A percentile compares a stretch with the other conserved stretches of the same genome.
phyloP scores from a whole-genome alignment of 106 monocot species.

The Phalaenopsis aphrodite region DNA sequence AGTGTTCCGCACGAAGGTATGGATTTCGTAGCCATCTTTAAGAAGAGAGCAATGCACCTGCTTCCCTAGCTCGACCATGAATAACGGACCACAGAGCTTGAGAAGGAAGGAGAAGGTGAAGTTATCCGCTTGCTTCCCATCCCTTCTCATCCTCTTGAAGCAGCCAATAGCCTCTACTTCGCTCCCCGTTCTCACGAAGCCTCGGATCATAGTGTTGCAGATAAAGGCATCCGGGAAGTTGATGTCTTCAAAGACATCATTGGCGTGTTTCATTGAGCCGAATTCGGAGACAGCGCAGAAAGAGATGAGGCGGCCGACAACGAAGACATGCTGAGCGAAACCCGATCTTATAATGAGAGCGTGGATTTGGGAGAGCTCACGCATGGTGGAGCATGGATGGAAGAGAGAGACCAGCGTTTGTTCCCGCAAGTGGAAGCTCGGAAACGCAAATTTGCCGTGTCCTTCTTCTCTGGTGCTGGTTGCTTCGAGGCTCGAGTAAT shows the following conservation, averaged over 20 bases:
- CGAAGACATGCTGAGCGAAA: constrained; percentile 53
- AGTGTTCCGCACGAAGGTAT: constrained; percentile 45
- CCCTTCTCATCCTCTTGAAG: constrained; percentile 32
- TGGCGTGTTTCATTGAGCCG: constrained; percentile 34
- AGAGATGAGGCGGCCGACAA: constrained; percentile 36
- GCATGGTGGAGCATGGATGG: constrained; percentile 28
- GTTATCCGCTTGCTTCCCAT: constrained; percentile 30
- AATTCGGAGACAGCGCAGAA: constrained; percentile 40
- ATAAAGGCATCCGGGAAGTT: constrained; percentile 37
- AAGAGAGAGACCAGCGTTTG: constrained; percentile 29
- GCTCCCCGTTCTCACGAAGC: constrained; percentile 29
- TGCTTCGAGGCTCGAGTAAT: neutral
- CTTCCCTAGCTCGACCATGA: constrained; percentile 19
- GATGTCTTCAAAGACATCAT: constrained; percentile 24
- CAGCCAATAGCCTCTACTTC: constrained; percentile 30
- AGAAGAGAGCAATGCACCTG: constrained; percentile 43
- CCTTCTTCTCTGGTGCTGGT: neutral
- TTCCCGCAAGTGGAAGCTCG: constrained; percentile 16
- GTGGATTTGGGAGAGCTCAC: constrained; percentile 35
- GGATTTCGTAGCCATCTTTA: constrained; percentile 30
- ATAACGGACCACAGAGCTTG: constrained; percentile 34
- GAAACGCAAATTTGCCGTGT: neutral
- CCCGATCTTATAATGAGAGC: constrained; percentile 37
- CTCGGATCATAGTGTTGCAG: constrained; percentile 67
- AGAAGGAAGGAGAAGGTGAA: constrained; percentile 65